phyloP scores from a whole-genome alignment of 495 filamentous ascomycete genomes.

The Tuber aestivum region DNA sequence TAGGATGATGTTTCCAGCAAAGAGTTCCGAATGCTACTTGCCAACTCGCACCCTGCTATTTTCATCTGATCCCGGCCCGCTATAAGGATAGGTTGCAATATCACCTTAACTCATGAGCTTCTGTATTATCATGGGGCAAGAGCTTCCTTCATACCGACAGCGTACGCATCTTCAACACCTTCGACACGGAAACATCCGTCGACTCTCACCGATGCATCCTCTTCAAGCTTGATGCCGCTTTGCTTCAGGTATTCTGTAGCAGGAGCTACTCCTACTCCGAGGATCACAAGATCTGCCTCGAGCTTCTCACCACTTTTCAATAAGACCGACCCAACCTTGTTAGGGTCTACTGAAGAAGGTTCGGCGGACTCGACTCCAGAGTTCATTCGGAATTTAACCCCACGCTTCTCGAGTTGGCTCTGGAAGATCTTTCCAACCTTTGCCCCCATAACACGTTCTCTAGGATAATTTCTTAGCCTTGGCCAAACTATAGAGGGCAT shows the following conservation, averaged over 20 bases:
- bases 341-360: constrained; percentile 57
- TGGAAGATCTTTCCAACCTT: constrained; percentile 76
- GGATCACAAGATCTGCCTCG: constrained; percentile 80
- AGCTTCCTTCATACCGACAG: constrained; percentile 53
- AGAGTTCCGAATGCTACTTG: background rate
- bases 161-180: constrained; percentile 73
- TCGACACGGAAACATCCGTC: constrained; percentile 70
- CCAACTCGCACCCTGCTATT: constrained; percentile 43
- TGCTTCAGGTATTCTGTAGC: constrained; percentile 81
- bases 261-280: constrained; percentile 82
- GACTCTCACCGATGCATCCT: constrained; percentile 73
- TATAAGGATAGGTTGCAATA: constrained; percentile 91
- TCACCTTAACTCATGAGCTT: constrained; percentile 50
- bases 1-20: constrained; percentile 30
- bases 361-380: constrained; percentile 75
- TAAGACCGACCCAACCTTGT: constrained; percentile 69
- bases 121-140: background rate
- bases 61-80: constrained; percentile 67
- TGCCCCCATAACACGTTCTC: constrained; percentile 76
- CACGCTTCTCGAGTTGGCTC: constrained; percentile 68
- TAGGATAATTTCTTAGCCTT: constrained; percentile 4
- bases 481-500: background rate
- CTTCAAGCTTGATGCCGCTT: constrained; percentile 57
- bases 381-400: constrained; percentile 77
- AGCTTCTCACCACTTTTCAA: constrained; percentile 83